These are phyloP conservation scores for Fusarium sororula DNA, from an alignment of 2,329 filamentous ascomycete species.

Conservation along the genomic window DNA sequence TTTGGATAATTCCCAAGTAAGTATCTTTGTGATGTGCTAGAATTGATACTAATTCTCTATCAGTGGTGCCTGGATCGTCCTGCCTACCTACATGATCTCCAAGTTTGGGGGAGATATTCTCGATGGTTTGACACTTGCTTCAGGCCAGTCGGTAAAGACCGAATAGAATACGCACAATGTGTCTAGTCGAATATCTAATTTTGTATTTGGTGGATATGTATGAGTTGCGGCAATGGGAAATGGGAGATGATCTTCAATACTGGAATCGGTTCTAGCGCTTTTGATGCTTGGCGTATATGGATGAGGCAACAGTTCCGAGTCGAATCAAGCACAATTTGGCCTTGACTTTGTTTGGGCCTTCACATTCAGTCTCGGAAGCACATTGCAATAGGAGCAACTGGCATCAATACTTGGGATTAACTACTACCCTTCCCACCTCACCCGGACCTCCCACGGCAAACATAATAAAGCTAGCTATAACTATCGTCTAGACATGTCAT, in stretches of 20 bases:
- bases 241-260: neutral
- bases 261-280: neutral
- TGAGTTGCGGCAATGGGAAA: constrained; percentile 6
- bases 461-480: constrained; percentile 24
- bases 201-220: neutral
- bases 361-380: neutral
- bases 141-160: constrained; percentile 41
- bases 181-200: too few relatives aligned
- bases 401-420: neutral
- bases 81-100: constrained; percentile 62
- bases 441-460: neutral
- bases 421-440: neutral
- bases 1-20: constrained; percentile 70
- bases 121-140: constrained; percentile 53
- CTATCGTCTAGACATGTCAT: constrained; percentile 29
- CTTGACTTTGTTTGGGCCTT: neutral
- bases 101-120: constrained; percentile 60
- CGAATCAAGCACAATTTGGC: neutral
- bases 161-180: neutral
- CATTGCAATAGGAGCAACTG: neutral
- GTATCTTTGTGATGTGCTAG: constrained; percentile 15
- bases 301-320: neutral
- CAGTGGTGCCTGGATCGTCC: constrained; percentile 65
- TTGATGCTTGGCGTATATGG: neutral
- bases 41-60: neutral